A percentile compares a stretch with the other conserved stretches of the same genome.
These are phyloP conservation scores for Persicaria tinctoria DNA, from an alignment of 148 eudicot species.

Conservation along the genomic window DNA sequence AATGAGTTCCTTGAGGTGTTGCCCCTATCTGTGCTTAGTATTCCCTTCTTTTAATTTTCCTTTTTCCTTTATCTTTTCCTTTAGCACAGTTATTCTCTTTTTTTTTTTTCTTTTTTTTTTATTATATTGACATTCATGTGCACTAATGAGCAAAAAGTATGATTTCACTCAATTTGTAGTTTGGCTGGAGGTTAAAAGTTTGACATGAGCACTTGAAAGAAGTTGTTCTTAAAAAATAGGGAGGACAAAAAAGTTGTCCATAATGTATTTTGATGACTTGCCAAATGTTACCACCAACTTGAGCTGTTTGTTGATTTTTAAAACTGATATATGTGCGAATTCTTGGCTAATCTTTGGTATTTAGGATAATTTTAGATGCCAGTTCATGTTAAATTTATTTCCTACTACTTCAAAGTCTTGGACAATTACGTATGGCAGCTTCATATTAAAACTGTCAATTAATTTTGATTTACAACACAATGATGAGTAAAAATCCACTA, in stretches of 20 bases:
- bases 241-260: no score
- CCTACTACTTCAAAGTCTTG: neutral
- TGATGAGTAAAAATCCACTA: neutral
- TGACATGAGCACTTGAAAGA: no score
- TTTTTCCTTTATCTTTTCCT: no score
- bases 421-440: neutral
- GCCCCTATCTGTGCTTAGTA: neutral
- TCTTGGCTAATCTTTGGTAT: neutral
- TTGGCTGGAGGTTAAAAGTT: no score
- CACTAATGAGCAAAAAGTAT: no score
- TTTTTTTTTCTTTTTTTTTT: no score
- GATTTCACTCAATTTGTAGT: no score
- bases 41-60: neutral
- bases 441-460: neutral
- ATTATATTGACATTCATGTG: no score
- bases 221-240: no score
- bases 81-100: no score
- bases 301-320: neutral
- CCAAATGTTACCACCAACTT: no score
- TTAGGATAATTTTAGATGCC: neutral
- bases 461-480: neutral
- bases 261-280: no score
- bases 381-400: neutral
- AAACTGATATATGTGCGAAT: neutral
- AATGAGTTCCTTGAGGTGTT: slow-evolving; percentile 83